A percentile compares a stretch with the other conserved stretches of the same genome.
Conservation (phyloP, 2,329 filamentous ascomycete species). For the Dryadomyces quercus-mongolicae region DNA sequence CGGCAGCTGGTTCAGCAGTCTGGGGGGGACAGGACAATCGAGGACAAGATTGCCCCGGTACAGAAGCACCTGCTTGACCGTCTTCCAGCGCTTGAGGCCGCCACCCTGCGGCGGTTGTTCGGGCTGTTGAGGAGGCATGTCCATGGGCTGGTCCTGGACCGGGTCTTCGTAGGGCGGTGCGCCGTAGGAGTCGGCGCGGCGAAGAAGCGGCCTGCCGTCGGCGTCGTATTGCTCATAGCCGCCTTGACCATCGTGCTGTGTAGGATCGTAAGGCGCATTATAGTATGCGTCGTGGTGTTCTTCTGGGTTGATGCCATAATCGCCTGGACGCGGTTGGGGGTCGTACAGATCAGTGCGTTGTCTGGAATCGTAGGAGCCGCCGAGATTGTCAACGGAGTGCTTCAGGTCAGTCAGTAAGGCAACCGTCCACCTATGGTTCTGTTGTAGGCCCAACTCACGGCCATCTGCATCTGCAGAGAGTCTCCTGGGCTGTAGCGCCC, state of each 20-base stretch:
- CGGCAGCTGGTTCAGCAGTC: slow-evolving; percentile 73
- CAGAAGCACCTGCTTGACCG: slow-evolving; percentile 93
- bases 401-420: slow-evolving; percentile 12
- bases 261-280: slow-evolving; percentile 60
- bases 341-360: slow-evolving; percentile 26
- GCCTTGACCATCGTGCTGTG: slow-evolving; percentile 46
- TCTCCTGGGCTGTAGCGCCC: slow-evolving; percentile 55
- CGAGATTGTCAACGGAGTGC: slow-evolving; percentile 42
- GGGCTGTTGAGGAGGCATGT: neutral
- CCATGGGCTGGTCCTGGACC: slow-evolving; percentile 10
- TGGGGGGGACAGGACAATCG: slow-evolving; percentile 88
- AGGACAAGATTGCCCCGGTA: slow-evolving; percentile 96
- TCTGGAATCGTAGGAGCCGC: slow-evolving; percentile 3
- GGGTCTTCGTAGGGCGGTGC: slow-evolving; percentile 32
- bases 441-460: slow-evolving; percentile 41
- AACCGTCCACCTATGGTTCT: neutral
- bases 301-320: slow-evolving; percentile 70
- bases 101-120: slow-evolving; percentile 28
- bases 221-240: slow-evolving; percentile 52
- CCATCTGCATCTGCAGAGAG: slow-evolving; percentile 70
- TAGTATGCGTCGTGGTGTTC: slow-evolving; percentile 82
- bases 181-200: slow-evolving; percentile 39
- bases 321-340: slow-evolving; percentile 37
- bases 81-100: slow-evolving; percentile 84
- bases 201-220: slow-evolving; percentile 63